Base-by-base conservation (phyloP, 2,329 filamentous ascomycete genomes). In the Talaromyces sp. region DNA sequence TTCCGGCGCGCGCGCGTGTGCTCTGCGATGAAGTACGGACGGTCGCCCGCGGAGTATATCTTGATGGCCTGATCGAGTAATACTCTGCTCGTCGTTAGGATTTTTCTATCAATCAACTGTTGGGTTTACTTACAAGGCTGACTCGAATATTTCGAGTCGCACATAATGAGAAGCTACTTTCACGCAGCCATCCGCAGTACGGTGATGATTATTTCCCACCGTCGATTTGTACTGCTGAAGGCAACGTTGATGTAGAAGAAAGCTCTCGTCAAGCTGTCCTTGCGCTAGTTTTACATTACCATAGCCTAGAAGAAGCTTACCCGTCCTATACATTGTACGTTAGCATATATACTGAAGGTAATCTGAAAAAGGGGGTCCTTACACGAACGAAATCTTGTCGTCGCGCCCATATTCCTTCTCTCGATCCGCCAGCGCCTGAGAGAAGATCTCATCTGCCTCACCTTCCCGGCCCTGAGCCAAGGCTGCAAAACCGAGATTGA, bases 121-220 rank as follows among this genome's bases (percentile, higher is more conserved):
- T 2, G 27, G 27, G 27, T 1, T 27, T 27, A 6, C 27, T 27
- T 27, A 27, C 27, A 27, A 27, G 27, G 27, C 27, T 27, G 27
- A 27, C 27, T 27, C 27, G 27, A 27, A 27, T 3, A 27, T 27
- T 27, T 27, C 27, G 6, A 27, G 27, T 6, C 27, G 27, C 27
- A 27, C 27, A 27, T 61, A 61, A 61, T 61, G 59, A 19, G 27
- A 35, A 50, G 59, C 59, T 4, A 61, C 59, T 50, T 61, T 61
- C 24, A 61, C n/a, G 16, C 59, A 61, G n/a, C 14, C n/a, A 16
- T 61, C 35, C 7, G 24, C 59, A 33, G 59, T 61, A 19, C 59
- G 59, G 22, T 61, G 45, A 35, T 61, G 59, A 24, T 50, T 61
- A 37, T 37, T 50, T n/a, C 59, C 59, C 13, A 61, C 43, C 1